These are phyloP conservation scores for Amaranthus palmeri DNA, from an alignment of 148 eudicot genomes.

Conservation along the genomic window DNA sequence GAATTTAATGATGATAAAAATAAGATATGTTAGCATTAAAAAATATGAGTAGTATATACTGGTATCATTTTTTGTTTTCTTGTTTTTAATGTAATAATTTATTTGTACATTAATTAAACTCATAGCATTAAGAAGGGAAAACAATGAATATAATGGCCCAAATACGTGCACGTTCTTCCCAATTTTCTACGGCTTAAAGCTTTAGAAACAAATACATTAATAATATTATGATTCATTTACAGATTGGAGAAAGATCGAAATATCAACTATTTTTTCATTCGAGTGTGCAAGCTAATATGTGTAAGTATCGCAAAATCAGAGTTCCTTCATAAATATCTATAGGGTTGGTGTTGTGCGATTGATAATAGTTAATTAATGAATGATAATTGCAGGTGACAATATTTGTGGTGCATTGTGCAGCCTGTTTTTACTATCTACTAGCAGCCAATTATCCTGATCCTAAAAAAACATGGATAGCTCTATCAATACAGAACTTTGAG, in stretches of 20 bases:
- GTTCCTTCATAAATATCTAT: background rate
- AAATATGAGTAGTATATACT: no score
- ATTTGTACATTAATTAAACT: no score
- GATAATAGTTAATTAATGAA: background rate
- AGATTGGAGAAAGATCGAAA: slow-evolving; percentile 77
- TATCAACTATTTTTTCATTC: slow-evolving; percentile 57
- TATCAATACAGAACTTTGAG: slow-evolving; percentile 28
- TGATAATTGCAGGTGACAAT: slow-evolving; percentile 55
- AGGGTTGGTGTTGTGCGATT: background rate
- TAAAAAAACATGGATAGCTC: slow-evolving; percentile 60
- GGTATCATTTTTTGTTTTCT: no score
- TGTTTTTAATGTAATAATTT: no score
- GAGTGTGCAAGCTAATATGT: slow-evolving; percentile 57
- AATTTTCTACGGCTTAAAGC: no score
- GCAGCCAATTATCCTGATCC: slow-evolving; percentile 47
- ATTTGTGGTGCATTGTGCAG: slow-evolving; percentile 70
- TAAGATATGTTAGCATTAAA: no score
- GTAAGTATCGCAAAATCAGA: slow-evolving; percentile 35
- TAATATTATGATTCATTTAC: background rate
- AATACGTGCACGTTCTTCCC: no score
- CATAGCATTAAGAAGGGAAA: no score
- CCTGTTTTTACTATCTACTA: slow-evolving; percentile 55
- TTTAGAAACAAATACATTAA: no score
- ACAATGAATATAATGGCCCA: no score
- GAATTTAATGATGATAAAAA: no score